Evolutionary conservation across 1,284 basidiomycete species (phyloP).

Genomic region (Sanghuangporus sanghuang): DNA sequence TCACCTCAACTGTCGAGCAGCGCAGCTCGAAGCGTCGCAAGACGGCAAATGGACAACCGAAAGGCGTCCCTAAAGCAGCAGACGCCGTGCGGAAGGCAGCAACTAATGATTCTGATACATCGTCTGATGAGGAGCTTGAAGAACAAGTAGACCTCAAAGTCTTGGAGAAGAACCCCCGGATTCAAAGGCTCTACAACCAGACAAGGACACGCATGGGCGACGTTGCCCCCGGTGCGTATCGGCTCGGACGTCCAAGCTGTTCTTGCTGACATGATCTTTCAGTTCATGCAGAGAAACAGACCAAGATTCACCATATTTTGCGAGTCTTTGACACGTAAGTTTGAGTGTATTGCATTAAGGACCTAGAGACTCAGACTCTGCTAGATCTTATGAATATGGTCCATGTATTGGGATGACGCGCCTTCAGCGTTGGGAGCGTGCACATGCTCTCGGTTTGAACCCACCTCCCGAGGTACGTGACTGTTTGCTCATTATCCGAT

Average conservation of each 20-base stretch:
- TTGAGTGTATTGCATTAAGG: slow-evolving; percentile 4
- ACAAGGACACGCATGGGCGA: slow-evolving; percentile 53
- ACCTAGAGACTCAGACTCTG: background rate
- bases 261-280: slow-evolving; percentile 1
- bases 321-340: slow-evolving; percentile 75
- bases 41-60: background rate
- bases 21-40: slow-evolving; percentile 9
- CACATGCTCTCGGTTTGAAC: slow-evolving; percentile 71
- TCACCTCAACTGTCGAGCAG: background rate
- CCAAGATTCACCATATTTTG: slow-evolving; percentile 64
- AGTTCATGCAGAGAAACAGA: slow-evolving; percentile 64
- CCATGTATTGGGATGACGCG: slow-evolving; percentile 82
- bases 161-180: slow-evolving; percentile 44
- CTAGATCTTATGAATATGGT: slow-evolving; percentile 75
- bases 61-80: background rate
- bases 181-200: slow-evolving; percentile 41
- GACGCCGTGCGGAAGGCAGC: background rate
- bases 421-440: slow-evolving; percentile 86
- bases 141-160: slow-evolving; percentile 29
- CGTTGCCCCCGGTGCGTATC: slow-evolving; percentile 51
- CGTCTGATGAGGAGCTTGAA: slow-evolving; percentile 19
- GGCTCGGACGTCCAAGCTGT: background rate
- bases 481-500: background rate
- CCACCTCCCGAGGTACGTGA: slow-evolving; percentile 75
- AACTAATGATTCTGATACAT: slow-evolving; percentile 1